These are phyloP conservation scores for Desmodesmus armatus DNA, from an alignment of 139 green algal species.

Conservation along the genomic window DNA sequence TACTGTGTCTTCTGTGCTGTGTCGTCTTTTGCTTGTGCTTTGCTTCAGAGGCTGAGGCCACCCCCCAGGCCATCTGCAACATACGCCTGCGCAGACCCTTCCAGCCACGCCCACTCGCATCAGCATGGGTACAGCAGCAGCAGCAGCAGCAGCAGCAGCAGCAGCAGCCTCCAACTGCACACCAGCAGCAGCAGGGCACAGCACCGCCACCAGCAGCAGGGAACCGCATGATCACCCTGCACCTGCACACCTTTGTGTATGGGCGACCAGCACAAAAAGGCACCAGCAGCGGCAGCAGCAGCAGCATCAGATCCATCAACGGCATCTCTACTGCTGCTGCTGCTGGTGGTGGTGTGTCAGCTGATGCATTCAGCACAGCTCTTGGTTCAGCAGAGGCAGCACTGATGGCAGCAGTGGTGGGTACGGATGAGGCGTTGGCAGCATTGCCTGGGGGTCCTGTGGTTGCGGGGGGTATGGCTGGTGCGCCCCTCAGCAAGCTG, in stretches of 20 bases:
- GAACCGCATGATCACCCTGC: neutral
- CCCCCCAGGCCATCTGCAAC: neutral
- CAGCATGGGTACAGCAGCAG: neutral
- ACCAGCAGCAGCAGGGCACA: neutral
- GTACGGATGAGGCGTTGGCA: slow-evolving; percentile 16
- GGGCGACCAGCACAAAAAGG: neutral
- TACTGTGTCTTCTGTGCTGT: too few relatives aligned
- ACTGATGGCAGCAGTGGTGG: slow-evolving; percentile 18
- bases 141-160: slow-evolving; percentile 30
- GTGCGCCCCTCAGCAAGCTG: neutral
- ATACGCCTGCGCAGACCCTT: neutral
- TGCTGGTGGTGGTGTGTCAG: neutral
- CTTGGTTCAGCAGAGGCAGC: slow-evolving; percentile 8
- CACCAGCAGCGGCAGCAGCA: neutral
- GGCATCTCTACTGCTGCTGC: too few relatives aligned
- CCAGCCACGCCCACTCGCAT: neutral
- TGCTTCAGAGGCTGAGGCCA: slow-evolving; percentile 30
- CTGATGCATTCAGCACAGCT: too few relatives aligned
- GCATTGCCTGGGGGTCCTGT: slow-evolving; percentile 30
- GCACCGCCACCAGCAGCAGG: slow-evolving; percentile 8
- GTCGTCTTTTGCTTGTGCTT: neutral
- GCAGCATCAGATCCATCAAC: neutral
- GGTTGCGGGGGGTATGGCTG: slow-evolving; percentile 12
- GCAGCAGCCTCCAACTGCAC: neutral
- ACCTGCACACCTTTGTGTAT: slow-evolving; percentile 33